phyloP scores from a whole-genome alignment of 306 rosid species.

The Nissolia schottii region DNA sequence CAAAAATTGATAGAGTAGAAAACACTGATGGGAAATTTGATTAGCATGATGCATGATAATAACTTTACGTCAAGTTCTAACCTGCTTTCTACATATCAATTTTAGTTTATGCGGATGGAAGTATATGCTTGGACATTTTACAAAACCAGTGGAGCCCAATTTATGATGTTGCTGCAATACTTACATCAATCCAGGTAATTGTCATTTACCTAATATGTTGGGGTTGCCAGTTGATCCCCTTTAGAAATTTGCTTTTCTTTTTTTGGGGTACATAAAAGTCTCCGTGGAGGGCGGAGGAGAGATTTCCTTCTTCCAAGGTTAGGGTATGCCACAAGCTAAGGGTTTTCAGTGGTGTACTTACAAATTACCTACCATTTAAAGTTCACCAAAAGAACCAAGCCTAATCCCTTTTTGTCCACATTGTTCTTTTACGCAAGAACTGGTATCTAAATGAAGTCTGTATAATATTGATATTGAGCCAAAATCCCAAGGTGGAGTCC shows the following conservation, averaged over 20 bases:
- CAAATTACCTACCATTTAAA: not conserved
- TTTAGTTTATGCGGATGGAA: slow-evolving; percentile 98
- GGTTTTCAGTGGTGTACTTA: not conserved
- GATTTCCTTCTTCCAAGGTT: not conserved
- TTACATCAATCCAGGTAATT: slow-evolving; percentile 93
- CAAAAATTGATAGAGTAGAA: not conserved
- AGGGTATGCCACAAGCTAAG: not conserved
- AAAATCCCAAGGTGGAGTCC: no score
- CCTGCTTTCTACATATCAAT: slow-evolving; percentile 12
- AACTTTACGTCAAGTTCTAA: slow-evolving; percentile 23
- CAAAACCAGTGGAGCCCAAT: slow-evolving; percentile 99
- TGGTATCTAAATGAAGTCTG: no score
- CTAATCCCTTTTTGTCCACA: not conserved
- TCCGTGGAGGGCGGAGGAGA: not conserved
- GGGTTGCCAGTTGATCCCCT: not conserved
- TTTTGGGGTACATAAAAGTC: not conserved
- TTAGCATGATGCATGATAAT: not conserved
- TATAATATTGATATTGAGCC: no score
- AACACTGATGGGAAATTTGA: not conserved
- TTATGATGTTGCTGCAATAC: slow-evolving; percentile 96
- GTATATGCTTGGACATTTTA: slow-evolving; percentile 93
- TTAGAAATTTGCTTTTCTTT: not conserved
- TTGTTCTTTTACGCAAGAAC: no score
- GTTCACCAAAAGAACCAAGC: not conserved
- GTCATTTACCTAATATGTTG: slow-evolving; percentile 5